Percentiles rank a stretch among this genome's conserved stretches.
phyloP scores from a whole-genome alignment of 352 stramenopile genomes.

The Pythium myriotylum region DNA sequence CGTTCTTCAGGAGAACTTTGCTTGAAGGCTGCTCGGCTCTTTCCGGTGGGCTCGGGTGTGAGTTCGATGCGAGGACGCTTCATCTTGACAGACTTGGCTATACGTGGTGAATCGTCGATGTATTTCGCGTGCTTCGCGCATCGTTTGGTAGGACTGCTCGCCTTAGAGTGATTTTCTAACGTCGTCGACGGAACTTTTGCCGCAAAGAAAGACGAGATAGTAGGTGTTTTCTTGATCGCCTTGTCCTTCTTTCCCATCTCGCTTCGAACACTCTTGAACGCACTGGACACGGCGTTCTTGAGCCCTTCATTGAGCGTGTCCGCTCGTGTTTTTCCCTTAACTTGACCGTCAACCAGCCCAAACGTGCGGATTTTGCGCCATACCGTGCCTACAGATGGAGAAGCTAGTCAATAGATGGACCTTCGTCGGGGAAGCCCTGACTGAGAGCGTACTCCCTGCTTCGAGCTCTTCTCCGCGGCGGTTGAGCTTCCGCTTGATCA shows the following conservation, averaged over 20 bases:
- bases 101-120: not conserved
- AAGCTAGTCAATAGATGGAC: too few species aligned
- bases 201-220: slow-evolving; percentile 5
- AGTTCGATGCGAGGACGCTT: slow-evolving; percentile 28
- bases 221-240: not conserved
- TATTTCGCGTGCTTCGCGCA: not conserved
- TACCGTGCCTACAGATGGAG: slow-evolving; percentile 58
- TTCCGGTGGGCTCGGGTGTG: slow-evolving; percentile 6
- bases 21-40: too few species aligned
- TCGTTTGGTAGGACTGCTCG: not conserved
- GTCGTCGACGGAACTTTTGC: not conserved
- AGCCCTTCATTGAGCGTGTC: slow-evolving; percentile 59
- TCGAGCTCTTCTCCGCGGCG: slow-evolving; percentile 55
- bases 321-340: slow-evolving; percentile 58
- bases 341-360: slow-evolving; percentile 56
- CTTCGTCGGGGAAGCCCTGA: not conserved
- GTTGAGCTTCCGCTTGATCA: slow-evolving; percentile 71
- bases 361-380: slow-evolving; percentile 83
- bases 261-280: slow-evolving; percentile 15
- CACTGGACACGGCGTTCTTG: slow-evolving; percentile 36
- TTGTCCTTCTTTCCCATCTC: slow-evolving; percentile 15
- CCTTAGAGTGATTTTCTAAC: not conserved
- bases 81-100: not conserved
- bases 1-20: too few species aligned
- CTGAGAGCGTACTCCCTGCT: slow-evolving; percentile 32